phyloP scores from a whole-genome alignment of 2,329 filamentous ascomycete genomes.

The Fusarium armeniacum region DNA sequence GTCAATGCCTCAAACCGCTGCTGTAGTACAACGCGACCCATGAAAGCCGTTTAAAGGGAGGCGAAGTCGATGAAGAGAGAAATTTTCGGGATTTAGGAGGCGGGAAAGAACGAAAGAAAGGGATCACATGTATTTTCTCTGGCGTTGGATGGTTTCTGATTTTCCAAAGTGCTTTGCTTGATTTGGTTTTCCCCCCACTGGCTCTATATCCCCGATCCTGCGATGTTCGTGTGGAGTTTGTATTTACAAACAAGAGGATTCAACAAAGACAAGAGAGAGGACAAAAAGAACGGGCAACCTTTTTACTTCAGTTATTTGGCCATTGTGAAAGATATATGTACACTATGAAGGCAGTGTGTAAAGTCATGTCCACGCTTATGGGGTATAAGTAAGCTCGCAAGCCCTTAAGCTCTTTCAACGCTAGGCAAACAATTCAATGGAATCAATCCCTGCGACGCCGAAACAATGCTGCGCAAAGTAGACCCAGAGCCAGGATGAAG shows the following conservation, averaged over 20 bases:
- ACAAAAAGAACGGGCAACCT: conserved; percentile 39
- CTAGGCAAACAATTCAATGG: conserved; percentile 8
- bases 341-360: neutral
- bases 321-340: conserved; percentile 14
- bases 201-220: conserved; percentile 42
- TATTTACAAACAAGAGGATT: conserved; percentile 49
- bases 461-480: conserved; percentile 35
- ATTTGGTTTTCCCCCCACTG: conserved; percentile 39
- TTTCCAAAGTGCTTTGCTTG: conserved; percentile 42
- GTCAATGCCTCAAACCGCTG: conserved; percentile 25
- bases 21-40: conserved; percentile 36
- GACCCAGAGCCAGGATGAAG: conserved; percentile 40
- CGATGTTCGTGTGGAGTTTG: conserved; percentile 46
- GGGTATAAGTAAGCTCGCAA: conserved; percentile 31
- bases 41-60: conserved; percentile 28
- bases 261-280: conserved; percentile 46
- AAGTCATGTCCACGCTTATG: conserved; percentile 15
- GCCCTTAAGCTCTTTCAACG: conserved; percentile 2
- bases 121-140: conserved; percentile 43
- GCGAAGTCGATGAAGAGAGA: conserved; percentile 10
- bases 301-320: conserved; percentile 31
- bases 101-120: conserved; percentile 36
- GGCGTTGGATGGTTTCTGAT: conserved; percentile 45
- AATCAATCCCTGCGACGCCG: conserved; percentile 38
- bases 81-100: conserved; percentile 23